Base-by-base conservation (phyloP, 208 protist genomes). In the Leishmania braziliensis region DNA sequence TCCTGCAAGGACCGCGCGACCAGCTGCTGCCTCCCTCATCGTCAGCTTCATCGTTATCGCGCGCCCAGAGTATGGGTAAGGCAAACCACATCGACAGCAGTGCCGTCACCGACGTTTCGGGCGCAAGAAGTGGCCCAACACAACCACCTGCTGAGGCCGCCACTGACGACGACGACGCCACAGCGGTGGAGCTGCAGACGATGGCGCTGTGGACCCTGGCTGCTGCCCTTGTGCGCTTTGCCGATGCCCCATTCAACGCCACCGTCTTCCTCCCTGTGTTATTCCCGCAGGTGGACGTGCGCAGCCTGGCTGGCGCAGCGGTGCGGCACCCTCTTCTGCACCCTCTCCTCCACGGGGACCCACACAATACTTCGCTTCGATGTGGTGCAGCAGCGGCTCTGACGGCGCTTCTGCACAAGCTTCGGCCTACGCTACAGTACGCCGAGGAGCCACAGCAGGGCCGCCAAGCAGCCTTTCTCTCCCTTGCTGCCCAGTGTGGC, bases 381-480 rank as follows among this genome's bases (percentile, higher is more conserved):
- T 72, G 79, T n/a, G 86, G 89, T 33, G 91, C 90, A 1, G 82
- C 90, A 26, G 69, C 68, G 1, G 82, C 82, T 8, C 51, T 95
- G 26, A 82, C 76, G 9, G 58, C 84, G 18, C 84, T 97, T 43
- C 71, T 95, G 20, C 84, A 81, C 53, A 92, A 91, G 76, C 79
- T 95, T n/a, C 90, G 92, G 14, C 75, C 78, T 5, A 92, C 72
- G 62, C 85, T 97, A 36, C 86, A 91, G 84, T 93, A 93, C 82
- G 93, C 93, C 23, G 91, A 97, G 83, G 93, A 97, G 79, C 87
- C 90, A 48, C 77, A 89, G 50, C 78, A 71, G 23, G 76, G 85
- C n/a, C 80, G 85, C 36, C 89, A 90, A 78, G 90, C 91, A 62
- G 92, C 93, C 65, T 97, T 95, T 69, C 86, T 90, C 10, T 92